phyloP scores from a whole-genome alignment of 352 stramenopile genomes.

The Pythium apleroticum region DNA sequence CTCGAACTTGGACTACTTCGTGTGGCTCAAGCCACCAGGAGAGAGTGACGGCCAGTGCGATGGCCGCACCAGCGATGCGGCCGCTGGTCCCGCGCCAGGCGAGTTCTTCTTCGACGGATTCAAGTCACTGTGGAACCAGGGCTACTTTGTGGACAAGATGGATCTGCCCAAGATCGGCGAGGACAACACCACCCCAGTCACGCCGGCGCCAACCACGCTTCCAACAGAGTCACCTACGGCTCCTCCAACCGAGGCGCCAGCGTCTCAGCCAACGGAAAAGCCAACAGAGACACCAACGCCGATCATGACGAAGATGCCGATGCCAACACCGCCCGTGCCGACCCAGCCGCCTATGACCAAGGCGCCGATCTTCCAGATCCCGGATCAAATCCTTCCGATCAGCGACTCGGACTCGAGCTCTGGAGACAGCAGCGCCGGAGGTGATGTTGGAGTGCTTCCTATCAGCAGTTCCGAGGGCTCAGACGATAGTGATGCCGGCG shows the following conservation, averaged over 20 bases:
- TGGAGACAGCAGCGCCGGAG: background rate
- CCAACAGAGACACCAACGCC: slow-evolving; percentile 5
- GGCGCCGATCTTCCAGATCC: slow-evolving; percentile 12
- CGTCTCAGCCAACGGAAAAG: background rate
- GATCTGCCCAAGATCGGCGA: slow-evolving; percentile 13
- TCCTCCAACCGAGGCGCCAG: slow-evolving; percentile 5
- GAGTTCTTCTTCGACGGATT: slow-evolving; percentile 61
- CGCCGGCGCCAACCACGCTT: slow-evolving; percentile 2
- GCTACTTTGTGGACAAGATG: slow-evolving; percentile 52
- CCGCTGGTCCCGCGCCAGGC: slow-evolving; percentile 41
- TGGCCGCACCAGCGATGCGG: slow-evolving; percentile 31
- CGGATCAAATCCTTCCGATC: background rate
- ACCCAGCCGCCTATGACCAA: background rate
- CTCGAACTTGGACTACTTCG: slow-evolving; percentile 59
- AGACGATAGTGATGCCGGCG: background rate
- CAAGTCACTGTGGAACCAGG: slow-evolving; percentile 63
- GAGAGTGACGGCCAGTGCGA: slow-evolving; percentile 67
- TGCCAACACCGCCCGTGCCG: background rate
- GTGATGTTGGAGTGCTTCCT: background rate
- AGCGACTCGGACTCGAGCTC: slow-evolving; percentile 2
- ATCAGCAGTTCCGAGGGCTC: background rate
- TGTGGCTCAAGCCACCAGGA: slow-evolving; percentile 68
- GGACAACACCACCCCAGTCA: background rate
- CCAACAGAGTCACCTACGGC: background rate
- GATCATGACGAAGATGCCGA: slow-evolving; percentile 1